Conservation (phyloP, 352 stramenopile species). For the Thraustotheca clavata region DNA sequence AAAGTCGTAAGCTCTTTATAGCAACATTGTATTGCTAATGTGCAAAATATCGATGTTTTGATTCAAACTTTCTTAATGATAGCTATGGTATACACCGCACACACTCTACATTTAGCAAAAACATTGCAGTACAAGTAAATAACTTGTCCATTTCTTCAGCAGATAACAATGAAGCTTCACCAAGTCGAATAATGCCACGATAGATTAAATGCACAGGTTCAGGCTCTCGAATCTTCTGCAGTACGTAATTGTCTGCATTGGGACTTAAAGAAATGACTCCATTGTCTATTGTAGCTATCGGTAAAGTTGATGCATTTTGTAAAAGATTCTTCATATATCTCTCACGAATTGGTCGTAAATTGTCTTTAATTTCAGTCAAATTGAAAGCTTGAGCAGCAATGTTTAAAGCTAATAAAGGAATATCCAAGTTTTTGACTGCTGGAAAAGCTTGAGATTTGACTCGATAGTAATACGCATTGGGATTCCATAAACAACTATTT, state of each 20-base stretch:
- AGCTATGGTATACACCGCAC: no score
- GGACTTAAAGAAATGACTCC: neutral
- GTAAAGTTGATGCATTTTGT: neutral
- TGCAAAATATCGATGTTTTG: no score
- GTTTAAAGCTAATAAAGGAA: neutral
- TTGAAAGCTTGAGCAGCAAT: neutral
- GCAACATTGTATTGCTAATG: no score
- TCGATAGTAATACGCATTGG: conserved; percentile 1
- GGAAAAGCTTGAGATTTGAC: neutral
- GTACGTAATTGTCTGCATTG: neutral
- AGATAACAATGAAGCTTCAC: conserved; percentile 6
- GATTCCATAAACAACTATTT: conserved; percentile 8
- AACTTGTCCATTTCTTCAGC: conserved; percentile 7
- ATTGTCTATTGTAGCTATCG: conserved; percentile 3
- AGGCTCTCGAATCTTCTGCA: conserved; percentile 14
- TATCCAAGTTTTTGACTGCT: neutral
- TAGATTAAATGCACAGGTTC: conserved; percentile 5
- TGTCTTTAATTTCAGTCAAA: neutral
- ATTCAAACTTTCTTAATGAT: no score
- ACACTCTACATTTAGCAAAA: neutral
- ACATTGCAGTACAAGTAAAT: neutral
- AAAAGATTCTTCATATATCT: neutral
- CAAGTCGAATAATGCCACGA: conserved; percentile 10
- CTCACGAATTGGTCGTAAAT: neutral
- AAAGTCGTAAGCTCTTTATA: neutral